Evolutionary conservation across 2,329 filamentous ascomycete species (phyloP).

Genomic region (Aspergillus bombycis): DNA sequence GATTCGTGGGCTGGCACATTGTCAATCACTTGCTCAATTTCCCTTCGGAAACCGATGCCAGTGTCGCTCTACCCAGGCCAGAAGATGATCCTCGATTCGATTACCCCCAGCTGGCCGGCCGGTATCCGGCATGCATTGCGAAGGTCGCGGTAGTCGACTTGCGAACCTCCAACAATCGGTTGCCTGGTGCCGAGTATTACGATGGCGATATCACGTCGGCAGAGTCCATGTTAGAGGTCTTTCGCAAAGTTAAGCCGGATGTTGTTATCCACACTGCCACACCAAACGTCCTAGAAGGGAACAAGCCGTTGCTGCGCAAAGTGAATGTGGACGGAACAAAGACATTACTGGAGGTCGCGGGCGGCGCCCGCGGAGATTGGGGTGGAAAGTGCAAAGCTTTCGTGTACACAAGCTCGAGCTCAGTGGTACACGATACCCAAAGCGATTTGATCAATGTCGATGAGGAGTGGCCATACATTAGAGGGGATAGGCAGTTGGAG

Average conservation of each 20-base stretch:
- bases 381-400: conserved; percentile 70
- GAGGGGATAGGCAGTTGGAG: conserved; percentile 70
- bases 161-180: conserved; percentile 69
- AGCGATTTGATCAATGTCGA: conserved; percentile 81
- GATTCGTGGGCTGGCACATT: conserved; percentile 82
- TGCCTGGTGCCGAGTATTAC: conserved; percentile 66
- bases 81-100: conserved; percentile 40
- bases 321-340: conserved; percentile 89
- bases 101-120: conserved; percentile 39
- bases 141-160: conserved; percentile 74
- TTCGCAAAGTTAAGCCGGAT: conserved; percentile 71
- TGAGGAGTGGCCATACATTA: conserved; percentile 77
- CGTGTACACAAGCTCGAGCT: conserved; percentile 89
- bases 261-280: conserved; percentile 91
- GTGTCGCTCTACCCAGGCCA: conserved; percentile 40
- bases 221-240: conserved; percentile 62
- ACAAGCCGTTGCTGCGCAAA: conserved; percentile 68
- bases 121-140: conserved; percentile 48
- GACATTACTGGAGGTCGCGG: conserved; percentile 68
- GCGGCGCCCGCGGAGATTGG: conserved; percentile 65
- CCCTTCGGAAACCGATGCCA: conserved; percentile 50
- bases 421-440: conserved; percentile 80
- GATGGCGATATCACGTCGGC: conserved; percentile 77
- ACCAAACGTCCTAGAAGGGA: conserved; percentile 58
- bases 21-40: conserved; percentile 71